A percentile compares a stretch with the other conserved stretches of the same genome.
These are phyloP conservation scores for Flaveria brownii DNA, from an alignment of 129 eudicot genomes.

Conservation along the genomic window DNA sequence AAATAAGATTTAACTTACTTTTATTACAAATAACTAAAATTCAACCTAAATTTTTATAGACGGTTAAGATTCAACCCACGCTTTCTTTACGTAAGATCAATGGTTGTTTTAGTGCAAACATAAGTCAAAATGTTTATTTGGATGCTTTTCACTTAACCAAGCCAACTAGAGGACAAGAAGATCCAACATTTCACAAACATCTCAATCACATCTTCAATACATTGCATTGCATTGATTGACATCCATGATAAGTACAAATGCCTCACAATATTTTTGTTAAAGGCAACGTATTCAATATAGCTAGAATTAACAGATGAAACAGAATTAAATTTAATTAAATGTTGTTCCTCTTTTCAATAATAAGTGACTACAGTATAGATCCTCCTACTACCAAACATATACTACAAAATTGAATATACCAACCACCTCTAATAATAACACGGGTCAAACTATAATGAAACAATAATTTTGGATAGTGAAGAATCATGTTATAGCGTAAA, in stretches of 20 bases:
- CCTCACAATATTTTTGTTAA: not conserved
- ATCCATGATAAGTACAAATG: slow-evolving; percentile 9
- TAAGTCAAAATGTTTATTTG: too few species aligned
- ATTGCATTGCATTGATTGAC: slow-evolving; percentile 2
- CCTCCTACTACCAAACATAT: slow-evolving; percentile 11
- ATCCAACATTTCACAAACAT: not conserved
- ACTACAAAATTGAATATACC: not conserved
- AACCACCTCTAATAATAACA: slow-evolving; percentile 1
- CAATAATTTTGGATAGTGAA: not conserved
- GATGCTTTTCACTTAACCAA: not conserved
- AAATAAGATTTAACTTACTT: too few species aligned
- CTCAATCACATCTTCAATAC: not conserved
- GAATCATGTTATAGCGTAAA: not conserved
- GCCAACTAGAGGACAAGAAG: not conserved
- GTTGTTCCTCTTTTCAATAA: not conserved
- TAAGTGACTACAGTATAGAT: not conserved
- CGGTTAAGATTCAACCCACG: too few species aligned
- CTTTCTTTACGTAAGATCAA: too few species aligned
- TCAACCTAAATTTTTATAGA: too few species aligned
- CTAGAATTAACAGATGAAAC: not conserved
- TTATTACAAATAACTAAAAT: too few species aligned
- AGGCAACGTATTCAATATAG: not conserved
- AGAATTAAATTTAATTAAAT: not conserved
- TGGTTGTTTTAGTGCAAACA: too few species aligned
- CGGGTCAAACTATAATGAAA: not conserved